Conservation (phyloP, 495 filamentous ascomycete genomes). For the Penicillium odoratum region DNA sequence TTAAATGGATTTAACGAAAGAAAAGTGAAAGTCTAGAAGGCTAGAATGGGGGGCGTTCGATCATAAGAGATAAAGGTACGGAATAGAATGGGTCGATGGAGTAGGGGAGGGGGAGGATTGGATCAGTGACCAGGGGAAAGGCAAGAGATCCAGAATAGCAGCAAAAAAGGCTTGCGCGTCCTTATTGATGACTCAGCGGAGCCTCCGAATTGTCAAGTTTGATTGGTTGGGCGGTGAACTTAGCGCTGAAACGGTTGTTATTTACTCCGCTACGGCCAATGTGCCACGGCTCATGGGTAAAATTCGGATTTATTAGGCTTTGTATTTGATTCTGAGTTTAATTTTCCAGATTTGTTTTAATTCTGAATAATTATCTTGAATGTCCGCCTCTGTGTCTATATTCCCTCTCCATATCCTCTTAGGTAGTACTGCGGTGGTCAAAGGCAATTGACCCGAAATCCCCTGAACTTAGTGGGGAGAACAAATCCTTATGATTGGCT, state of each 20-base stretch:
- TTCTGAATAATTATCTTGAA: no score
- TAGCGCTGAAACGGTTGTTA: slow-evolving; percentile 14
- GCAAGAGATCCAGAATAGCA: slow-evolving; percentile 29
- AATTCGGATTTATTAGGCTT: background rate
- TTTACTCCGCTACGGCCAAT: slow-evolving; percentile 7
- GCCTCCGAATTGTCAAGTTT: background rate
- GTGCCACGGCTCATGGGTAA: background rate
- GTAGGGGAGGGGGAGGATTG: background rate
- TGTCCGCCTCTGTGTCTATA: background rate
- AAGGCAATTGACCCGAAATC: background rate
- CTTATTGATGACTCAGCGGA: slow-evolving; percentile 37
- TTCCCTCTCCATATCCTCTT: background rate
- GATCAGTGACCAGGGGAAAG: slow-evolving; percentile 13
- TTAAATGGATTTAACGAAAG: slow-evolving; percentile 11
- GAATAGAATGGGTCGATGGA: background rate
- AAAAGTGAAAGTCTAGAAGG: slow-evolving; percentile 16
- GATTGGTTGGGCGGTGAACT: slow-evolving; percentile 16
- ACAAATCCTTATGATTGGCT: background rate
- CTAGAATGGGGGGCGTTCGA: background rate
- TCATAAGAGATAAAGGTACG: slow-evolving; percentile 1
- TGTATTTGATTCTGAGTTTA: no score
- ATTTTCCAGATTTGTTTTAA: no score
- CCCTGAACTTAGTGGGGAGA: background rate
- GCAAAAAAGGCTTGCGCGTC: slow-evolving; percentile 41
- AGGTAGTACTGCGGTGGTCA: background rate